phyloP scores from a whole-genome alignment of 805 yeast species.

The Komagataella populi region DNA sequence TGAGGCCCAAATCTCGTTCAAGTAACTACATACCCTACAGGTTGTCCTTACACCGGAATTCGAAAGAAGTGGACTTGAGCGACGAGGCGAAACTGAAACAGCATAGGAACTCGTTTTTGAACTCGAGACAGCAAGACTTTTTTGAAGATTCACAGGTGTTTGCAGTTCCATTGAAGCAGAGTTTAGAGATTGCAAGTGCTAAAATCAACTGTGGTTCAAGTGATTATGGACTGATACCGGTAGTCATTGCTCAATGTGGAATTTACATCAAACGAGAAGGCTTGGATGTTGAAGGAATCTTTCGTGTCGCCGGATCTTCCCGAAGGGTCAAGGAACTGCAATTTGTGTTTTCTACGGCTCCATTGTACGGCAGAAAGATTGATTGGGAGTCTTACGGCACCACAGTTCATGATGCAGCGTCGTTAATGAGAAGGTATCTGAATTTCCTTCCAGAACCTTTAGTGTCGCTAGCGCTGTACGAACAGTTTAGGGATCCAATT shows the following conservation, averaged over 20 bases:
- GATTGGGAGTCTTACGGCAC: constrained; percentile 71
- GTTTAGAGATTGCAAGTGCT: constrained; percentile 67
- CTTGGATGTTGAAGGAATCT: constrained; percentile 76
- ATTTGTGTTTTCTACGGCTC: constrained; percentile 71
- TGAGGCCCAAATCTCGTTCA: constrained; percentile 1
- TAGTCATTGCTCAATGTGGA: constrained; percentile 94
- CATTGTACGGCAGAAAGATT: constrained; percentile 77
- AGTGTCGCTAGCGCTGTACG: constrained; percentile 67
- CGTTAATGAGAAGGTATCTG: constrained; percentile 71
- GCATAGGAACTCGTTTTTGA: constrained; percentile 35
- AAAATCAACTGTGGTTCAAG: constrained; percentile 44
- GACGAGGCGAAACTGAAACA: constrained; percentile 19
- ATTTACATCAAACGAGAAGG: constrained; percentile 69
- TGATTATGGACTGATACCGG: constrained; percentile 80
- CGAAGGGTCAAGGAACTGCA: constrained; percentile 82
- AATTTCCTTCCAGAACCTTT: constrained; percentile 88
- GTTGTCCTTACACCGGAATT: constrained; percentile 15
- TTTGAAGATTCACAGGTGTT: constrained; percentile 45
- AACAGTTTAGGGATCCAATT: constrained; percentile 67
- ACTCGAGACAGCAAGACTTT: constrained; percentile 24
- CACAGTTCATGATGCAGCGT: constrained; percentile 94
- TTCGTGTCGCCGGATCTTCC: constrained; percentile 84
- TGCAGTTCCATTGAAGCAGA: constrained; percentile 65
- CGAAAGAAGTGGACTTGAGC: constrained; percentile 13
- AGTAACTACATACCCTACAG: constrained; percentile 19